Percentiles rank a stretch among this genome's conserved stretches.
Conservation (phyloP, 805 yeast species). For the Metschnikowia gelsemii region DNA sequence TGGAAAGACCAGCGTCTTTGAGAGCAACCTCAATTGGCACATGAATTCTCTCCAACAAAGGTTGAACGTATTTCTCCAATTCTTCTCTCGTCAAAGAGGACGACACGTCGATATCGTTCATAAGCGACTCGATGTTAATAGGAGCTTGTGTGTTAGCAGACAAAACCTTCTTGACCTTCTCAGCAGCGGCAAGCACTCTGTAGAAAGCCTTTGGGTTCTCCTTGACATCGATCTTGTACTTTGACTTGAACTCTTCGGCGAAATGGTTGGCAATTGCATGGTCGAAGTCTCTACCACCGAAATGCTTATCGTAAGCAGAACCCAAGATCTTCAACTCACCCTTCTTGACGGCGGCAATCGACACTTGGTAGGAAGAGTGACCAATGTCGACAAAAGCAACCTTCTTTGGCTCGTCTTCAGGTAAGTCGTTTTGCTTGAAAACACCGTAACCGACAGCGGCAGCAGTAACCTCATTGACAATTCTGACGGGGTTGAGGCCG, state of each 20-base stretch:
- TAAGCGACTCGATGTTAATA: slow-evolving; percentile 90
- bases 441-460: slow-evolving; percentile 99
- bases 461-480: slow-evolving; percentile 95
- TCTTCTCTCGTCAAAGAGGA: slow-evolving; percentile 87
- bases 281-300: slow-evolving; percentile 98
- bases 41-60: slow-evolving; percentile 72
- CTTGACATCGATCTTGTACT: slow-evolving; percentile 90
- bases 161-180: slow-evolving; percentile 90
- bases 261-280: slow-evolving; percentile 91
- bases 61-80: slow-evolving; percentile 84
- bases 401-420: slow-evolving; percentile 87
- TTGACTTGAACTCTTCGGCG: slow-evolving; percentile 85
- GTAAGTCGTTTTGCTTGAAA: slow-evolving; percentile 87
- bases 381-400: slow-evolving; percentile 97
- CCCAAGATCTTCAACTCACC: slow-evolving; percentile 95
- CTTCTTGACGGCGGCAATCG: slow-evolving; percentile 87
- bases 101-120: slow-evolving; percentile 95
- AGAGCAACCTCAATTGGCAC: slow-evolving; percentile 82
- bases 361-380: slow-evolving; percentile 89
- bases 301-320: slow-evolving; percentile 89
- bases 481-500: slow-evolving; percentile 96
- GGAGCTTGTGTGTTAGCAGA: slow-evolving; percentile 96
- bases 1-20: slow-evolving; percentile 68
- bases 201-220: slow-evolving; percentile 93
- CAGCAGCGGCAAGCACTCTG: slow-evolving; percentile 89